Evolutionary conservation across 352 stramenopile species (phyloP).

Genomic region (Phytopythium sindhum): DNA sequence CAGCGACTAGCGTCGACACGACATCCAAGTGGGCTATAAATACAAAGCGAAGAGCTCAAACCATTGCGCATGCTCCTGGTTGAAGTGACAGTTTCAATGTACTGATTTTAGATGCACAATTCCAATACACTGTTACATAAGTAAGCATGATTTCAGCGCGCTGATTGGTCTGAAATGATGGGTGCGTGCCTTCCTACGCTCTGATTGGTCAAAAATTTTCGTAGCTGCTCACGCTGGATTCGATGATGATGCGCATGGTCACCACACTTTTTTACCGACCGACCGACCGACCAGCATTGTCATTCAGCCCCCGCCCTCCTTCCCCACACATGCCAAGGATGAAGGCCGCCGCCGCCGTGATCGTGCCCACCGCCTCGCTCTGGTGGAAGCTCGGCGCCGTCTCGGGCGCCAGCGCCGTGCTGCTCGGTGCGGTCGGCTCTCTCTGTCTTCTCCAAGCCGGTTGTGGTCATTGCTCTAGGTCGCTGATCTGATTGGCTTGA

Average conservation of each 20-base stretch:
- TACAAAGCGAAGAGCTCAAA: neutral
- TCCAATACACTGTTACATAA: neutral
- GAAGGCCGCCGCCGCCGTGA: conserved; percentile 26
- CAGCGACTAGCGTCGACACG: no score
- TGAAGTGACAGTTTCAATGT: neutral
- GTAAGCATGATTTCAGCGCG: neutral
- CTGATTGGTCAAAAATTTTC: neutral
- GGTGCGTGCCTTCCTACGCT: neutral
- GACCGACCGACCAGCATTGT: neutral
- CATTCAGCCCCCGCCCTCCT: no score
- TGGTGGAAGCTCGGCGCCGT: conserved; percentile 81
- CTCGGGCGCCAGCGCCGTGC: conserved; percentile 59
- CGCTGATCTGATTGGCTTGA: no score
- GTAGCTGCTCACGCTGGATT: neutral
- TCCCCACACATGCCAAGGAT: neutral
- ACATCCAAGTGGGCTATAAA: no score
- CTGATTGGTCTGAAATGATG: neutral
- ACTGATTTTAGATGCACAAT: neutral
- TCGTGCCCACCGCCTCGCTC: conserved; percentile 53
- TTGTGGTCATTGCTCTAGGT: no score
- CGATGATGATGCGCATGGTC: neutral
- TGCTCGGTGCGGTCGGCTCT: conserved; percentile 46
- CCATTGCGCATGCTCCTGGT: neutral
- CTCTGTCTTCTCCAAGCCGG: no score
- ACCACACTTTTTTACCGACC: neutral